Conservation (phyloP, 805 yeast genomes). For the Saccharomycopsis malanga region DNA sequence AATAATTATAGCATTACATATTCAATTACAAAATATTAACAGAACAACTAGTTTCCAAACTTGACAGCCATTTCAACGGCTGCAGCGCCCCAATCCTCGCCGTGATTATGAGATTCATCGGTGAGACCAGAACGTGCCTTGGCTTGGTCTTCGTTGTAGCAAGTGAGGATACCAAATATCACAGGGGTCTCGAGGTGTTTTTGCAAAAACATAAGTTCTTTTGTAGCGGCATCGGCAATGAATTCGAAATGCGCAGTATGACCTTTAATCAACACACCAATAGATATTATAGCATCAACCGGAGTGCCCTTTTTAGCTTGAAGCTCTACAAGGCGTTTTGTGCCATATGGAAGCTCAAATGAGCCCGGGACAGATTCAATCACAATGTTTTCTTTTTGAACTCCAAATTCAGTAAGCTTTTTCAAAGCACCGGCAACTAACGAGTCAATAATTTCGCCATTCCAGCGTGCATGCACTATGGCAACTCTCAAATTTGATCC, state of each 20-base stretch:
- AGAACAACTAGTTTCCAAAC: too few relatives aligned
- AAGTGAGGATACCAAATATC: constrained; percentile 89
- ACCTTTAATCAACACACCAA: constrained; percentile 93
- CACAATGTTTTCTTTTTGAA: constrained; percentile 64
- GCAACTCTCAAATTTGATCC: constrained; percentile 68
- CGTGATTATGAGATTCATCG: constrained; percentile 78
- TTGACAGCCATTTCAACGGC: constrained; percentile 89
- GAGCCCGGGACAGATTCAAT: constrained; percentile 92
- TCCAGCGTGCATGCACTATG: constrained; percentile 96
- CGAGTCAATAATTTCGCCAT: constrained; percentile 64
- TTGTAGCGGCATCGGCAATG: constrained; percentile 84
- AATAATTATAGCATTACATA: too few relatives aligned
- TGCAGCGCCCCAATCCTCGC: constrained; percentile 98
- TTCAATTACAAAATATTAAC: too few relatives aligned
- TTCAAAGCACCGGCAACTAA: constrained; percentile 71
- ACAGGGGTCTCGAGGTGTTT: constrained; percentile 66
- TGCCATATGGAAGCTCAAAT: constrained; percentile 85
- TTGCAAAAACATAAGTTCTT: constrained; percentile 78
- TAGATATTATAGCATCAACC: constrained; percentile 83
- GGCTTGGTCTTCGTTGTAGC: constrained; percentile 92
- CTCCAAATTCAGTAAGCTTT: constrained; percentile 58
- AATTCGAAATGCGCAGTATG: constrained; percentile 98
- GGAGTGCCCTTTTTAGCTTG: constrained; percentile 37
- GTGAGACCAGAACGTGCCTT: constrained; percentile 81
- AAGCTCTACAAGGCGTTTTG: constrained; percentile 42